Conservation (phyloP, 75 land plant species). For the Larix kaempferi region DNA sequence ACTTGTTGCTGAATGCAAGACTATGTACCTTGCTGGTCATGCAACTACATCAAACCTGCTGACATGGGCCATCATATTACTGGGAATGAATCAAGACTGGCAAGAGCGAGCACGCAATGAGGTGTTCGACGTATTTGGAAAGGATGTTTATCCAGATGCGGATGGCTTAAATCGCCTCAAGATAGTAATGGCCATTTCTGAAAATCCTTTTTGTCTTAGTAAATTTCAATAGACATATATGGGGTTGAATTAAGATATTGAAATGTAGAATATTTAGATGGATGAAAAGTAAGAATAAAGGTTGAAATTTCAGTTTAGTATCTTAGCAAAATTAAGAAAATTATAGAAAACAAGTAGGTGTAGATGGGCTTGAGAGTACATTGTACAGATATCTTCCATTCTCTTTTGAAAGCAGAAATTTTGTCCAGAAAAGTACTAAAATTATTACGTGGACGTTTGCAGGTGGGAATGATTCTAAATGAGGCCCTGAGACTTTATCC, state of each 20-base stretch:
- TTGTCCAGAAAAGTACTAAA: background rate
- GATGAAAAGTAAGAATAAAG: too few species aligned
- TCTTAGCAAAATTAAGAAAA: too few species aligned
- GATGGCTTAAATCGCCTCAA: conserved; percentile 46
- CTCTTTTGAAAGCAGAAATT: too few species aligned
- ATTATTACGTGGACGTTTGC: conserved; percentile 6
- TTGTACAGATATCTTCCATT: background rate
- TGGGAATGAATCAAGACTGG: conserved; percentile 41
- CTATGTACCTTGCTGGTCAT: conserved; percentile 43
- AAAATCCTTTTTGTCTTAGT: too few species aligned
- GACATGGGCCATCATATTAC: conserved; percentile 35
- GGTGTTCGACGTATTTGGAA: conserved; percentile 33
- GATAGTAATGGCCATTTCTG: conserved; percentile 35
- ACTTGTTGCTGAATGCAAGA: conserved; percentile 46
- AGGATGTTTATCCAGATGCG: conserved; percentile 15
- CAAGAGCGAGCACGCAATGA: conserved; percentile 39
- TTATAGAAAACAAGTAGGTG: too few species aligned
- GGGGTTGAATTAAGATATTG: too few species aligned
- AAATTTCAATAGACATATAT: too few species aligned
- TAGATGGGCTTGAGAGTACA: too few species aligned
- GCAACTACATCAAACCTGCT: conserved; percentile 26
- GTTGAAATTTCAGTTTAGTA: too few species aligned
- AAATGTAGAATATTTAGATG: too few species aligned
- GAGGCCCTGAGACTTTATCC: conserved; percentile 53
- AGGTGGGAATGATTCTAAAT: conserved; percentile 43